A percentile compares a stretch with the other conserved stretches of the same genome.
These are phyloP conservation scores for Arachis hypogaea DNA, from an alignment of 306 rosid species.

Conservation along the genomic window DNA sequence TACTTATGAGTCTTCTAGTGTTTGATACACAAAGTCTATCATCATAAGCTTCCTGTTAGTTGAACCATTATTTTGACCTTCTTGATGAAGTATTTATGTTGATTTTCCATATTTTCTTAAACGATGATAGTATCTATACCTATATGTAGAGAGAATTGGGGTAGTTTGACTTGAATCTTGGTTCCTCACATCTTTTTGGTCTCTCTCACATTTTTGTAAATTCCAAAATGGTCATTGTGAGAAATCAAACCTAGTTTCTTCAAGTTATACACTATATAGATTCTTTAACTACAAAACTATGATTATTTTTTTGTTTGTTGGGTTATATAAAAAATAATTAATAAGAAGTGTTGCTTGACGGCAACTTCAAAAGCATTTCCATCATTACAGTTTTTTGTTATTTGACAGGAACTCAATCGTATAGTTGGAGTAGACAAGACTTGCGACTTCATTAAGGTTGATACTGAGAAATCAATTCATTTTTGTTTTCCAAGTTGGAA, in stretches of 20 bases:
- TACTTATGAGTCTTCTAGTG: conserved; percentile 11
- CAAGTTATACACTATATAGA: no score
- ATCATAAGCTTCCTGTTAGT: conserved; percentile 1
- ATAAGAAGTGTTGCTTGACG: no score
- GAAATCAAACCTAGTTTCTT: no score
- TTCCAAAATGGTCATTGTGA: no score
- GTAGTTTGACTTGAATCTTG: no score
- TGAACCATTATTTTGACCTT: background rate
- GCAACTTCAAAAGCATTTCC: conserved; percentile 14
- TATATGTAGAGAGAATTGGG: no score
- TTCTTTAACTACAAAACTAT: no score
- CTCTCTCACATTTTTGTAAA: no score
- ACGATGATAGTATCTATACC: background rate
- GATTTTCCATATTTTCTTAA: background rate
- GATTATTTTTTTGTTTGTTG: no score
- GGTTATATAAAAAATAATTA: no score
- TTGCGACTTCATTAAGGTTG: conserved; percentile 74
- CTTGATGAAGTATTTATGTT: conserved; percentile 16
- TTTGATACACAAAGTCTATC: background rate
- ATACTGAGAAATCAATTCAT: conserved; percentile 25
- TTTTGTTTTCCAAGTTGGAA: background rate
- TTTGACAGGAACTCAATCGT: conserved; percentile 62
- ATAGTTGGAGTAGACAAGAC: conserved; percentile 57
- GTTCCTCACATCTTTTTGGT: no score
- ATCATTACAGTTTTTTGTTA: conserved; percentile 24